These are phyloP conservation scores for Penicillium sclerotiorum DNA, from an alignment of 2,329 filamentous ascomycete genomes.

Conservation along the genomic window DNA sequence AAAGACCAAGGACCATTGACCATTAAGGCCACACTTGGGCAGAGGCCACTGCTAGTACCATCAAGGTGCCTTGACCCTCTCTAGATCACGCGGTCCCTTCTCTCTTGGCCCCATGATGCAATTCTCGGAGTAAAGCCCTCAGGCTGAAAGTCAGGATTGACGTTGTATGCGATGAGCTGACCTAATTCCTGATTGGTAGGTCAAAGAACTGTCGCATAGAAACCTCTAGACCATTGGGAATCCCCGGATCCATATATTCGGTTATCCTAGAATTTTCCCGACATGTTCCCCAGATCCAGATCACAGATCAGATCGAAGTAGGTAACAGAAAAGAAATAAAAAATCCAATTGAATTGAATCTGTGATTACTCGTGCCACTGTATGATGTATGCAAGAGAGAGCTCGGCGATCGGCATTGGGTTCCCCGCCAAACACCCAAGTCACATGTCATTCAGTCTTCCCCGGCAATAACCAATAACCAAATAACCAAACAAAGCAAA, in stretches of 20 bases:
- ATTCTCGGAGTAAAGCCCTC: not conserved
- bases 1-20: no score
- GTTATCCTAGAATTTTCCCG: no score
- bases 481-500: not conserved
- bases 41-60: no score
- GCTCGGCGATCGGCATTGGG: slow-evolving; percentile 31
- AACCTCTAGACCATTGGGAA: slow-evolving; percentile 1
- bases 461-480: not conserved
- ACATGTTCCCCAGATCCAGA: not conserved
- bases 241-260: not conserved
- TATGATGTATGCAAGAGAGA: not conserved
- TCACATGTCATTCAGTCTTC: slow-evolving; percentile 26
- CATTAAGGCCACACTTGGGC: no score
- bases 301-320: slow-evolving; percentile 3
- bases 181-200: no score
- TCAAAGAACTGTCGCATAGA: not conserved
- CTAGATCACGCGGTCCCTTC: not conserved
- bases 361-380: not conserved
- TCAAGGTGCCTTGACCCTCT: slow-evolving; percentile 1
- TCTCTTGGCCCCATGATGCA: not conserved
- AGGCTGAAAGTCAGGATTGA: no score
- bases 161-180: not conserved
- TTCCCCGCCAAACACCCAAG: slow-evolving; percentile 28
- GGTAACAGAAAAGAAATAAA: no score
- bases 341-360: no score